These are phyloP conservation scores for Vitis rotundifolia DNA, from an alignment of 164 flowering plant genomes.

Conservation along the genomic window DNA sequence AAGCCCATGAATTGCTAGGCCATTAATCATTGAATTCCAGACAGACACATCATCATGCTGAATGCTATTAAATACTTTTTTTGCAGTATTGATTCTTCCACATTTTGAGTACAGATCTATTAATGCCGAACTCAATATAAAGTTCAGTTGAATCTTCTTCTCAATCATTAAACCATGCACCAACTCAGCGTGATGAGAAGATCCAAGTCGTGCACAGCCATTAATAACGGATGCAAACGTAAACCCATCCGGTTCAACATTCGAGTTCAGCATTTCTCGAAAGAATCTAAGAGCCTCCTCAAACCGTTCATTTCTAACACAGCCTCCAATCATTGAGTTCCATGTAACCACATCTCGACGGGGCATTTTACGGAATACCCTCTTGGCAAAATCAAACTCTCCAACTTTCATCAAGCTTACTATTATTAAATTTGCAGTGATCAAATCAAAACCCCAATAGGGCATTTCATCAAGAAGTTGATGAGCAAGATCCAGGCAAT, in stretches of 20 bases:
- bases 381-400: constrained; percentile 43
- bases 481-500: constrained; percentile 22
- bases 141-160: constrained; percentile 43
- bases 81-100: constrained; percentile 58
- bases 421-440: constrained; percentile 41
- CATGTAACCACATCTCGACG: constrained; percentile 55
- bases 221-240: constrained; percentile 62
- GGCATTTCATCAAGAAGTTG: constrained; percentile 37
- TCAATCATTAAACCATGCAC: constrained; percentile 50
- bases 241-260: constrained; percentile 48
- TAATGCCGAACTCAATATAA: constrained; percentile 53
- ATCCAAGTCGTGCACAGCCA: constrained; percentile 67
- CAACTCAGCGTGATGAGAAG: constrained; percentile 51
- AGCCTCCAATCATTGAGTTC: constrained; percentile 68
- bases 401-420: constrained; percentile 45
- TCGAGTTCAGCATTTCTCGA: constrained; percentile 29
- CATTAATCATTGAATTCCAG: constrained; percentile 83
- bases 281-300: constrained; percentile 45
- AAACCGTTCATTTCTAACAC: constrained; percentile 39
- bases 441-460: constrained; percentile 20
- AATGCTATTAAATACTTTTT: constrained; percentile 40
- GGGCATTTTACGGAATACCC: constrained; percentile 45
- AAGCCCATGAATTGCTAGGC: constrained; percentile 79
- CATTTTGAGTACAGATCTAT: constrained; percentile 84
- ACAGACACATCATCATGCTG: constrained; percentile 45